phyloP scores from a whole-genome alignment of 2,329 filamentous ascomycete genomes.

The Botrytis elliptica region DNA sequence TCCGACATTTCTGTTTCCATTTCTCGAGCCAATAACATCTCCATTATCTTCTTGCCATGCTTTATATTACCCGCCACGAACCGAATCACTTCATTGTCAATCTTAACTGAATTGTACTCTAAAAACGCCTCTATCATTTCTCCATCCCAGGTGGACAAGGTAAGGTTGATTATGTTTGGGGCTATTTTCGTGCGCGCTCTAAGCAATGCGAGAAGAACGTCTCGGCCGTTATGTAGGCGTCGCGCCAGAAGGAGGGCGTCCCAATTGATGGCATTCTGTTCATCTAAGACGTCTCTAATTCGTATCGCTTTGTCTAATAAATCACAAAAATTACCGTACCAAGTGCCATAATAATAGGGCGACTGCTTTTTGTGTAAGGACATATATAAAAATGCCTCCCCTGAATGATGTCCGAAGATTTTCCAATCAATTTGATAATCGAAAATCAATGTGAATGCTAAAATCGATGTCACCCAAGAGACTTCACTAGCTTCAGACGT shows the following conservation, averaged over 20 bases:
- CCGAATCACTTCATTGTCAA: neutral
- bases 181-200: neutral
- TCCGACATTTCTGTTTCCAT: neutral
- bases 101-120: neutral
- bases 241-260: too few relatives aligned
- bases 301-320: too few relatives aligned
- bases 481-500: rapidly evolving
- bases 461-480: too few relatives aligned
- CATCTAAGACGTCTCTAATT: too few relatives aligned
- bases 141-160: neutral
- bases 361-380: too few relatives aligned
- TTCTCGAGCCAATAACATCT: neutral
- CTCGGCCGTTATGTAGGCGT: too few relatives aligned
- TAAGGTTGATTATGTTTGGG: neutral
- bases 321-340: too few relatives aligned
- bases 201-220: neutral
- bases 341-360: rapidly evolving
- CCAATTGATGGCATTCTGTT: too few relatives aligned
- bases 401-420: neutral
- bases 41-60: neutral
- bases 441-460: too few relatives aligned
- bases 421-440: too few relatives aligned
- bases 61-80: neutral
- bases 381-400: neutral
- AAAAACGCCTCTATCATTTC: neutral